Evolutionary conservation across 257 asterid species (phyloP), one percentile per base, ranked within the genome.

Genomic region (Nicotiana undulata): DNA sequence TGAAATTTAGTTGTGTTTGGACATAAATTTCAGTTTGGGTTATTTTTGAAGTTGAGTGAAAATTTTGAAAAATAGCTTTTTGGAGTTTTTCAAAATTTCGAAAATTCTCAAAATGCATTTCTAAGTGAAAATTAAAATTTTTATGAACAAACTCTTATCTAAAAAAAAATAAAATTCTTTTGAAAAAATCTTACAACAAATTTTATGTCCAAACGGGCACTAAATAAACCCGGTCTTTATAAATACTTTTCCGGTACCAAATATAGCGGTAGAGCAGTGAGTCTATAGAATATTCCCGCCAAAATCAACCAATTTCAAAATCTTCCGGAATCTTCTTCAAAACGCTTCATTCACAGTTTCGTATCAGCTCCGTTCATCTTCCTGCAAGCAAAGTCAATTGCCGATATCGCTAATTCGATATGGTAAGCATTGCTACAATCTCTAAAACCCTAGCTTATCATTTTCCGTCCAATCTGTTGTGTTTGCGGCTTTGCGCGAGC

Each of bases 271-370:
- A 55, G 9, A 17, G 61, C 10, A 9, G 44, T 34, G 44, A 34
- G 44, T 8, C 1, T 2, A n/a, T 0, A 34, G 28, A 40, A 11
- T 17, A 9, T 77, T 77, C 81, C 81, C 81, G 70, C 81, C 70
- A 77, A 1, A 58, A 77, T 31, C n/a, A 37, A 40, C 17, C 26
- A 31, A 37, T 58, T 51, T 55, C 31, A 34, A 76, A 11, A 18
- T 24, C 24, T n/a, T 77, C 81, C 59, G 2, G 70, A 58, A 5
- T 77, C 81, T 77, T 77, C 81, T 77, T 34, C 20, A 59, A 34
- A 9, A 77, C 58, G 70, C 67, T 13, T 58, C 15, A 0, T 56
- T 22, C 59, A 13, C 81, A 1, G 22, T 32, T 58, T 76, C 37
- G 1, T 4, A 16, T 65, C 76, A 37, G n/a, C 53, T 34, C 76